Conservation (phyloP, 305 asterid genomes). For the Solanum chacoense region DNA sequence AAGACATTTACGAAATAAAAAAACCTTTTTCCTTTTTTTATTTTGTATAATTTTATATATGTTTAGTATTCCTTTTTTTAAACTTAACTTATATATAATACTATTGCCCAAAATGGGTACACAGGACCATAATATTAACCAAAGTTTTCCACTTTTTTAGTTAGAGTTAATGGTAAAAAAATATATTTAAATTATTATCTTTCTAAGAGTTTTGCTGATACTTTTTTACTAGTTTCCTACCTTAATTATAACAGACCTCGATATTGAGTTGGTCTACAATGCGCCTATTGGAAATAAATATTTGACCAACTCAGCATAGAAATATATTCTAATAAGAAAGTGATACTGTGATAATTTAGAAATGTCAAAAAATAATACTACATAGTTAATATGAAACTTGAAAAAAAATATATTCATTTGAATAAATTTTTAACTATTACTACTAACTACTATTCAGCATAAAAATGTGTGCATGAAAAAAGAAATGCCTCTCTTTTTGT, state of each 20-base stretch:
- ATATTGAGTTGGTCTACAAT: background rate
- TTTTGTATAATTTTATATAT: background rate
- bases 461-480: background rate
- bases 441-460: background rate
- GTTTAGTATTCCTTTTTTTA: background rate
- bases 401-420: background rate
- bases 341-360: background rate
- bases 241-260: too few species aligned
- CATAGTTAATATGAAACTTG: background rate
- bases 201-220: rapidly evolving
- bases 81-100: background rate
- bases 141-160: background rate
- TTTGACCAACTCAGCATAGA: background rate
- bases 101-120: background rate
- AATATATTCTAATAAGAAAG: too few species aligned
- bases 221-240: background rate
- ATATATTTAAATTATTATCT: background rate
- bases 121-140: background rate
- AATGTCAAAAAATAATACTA: too few species aligned
- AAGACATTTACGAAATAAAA: background rate
- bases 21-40: background rate
- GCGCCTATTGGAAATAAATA: background rate
- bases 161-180: background rate
- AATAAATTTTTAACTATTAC: too few species aligned
- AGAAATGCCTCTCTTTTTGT: background rate